A percentile compares a stretch with the other conserved stretches of the same genome.
phyloP scores from a whole-genome alignment of 139 green algal genomes.

The Tetradesmus lagerheimii region DNA sequence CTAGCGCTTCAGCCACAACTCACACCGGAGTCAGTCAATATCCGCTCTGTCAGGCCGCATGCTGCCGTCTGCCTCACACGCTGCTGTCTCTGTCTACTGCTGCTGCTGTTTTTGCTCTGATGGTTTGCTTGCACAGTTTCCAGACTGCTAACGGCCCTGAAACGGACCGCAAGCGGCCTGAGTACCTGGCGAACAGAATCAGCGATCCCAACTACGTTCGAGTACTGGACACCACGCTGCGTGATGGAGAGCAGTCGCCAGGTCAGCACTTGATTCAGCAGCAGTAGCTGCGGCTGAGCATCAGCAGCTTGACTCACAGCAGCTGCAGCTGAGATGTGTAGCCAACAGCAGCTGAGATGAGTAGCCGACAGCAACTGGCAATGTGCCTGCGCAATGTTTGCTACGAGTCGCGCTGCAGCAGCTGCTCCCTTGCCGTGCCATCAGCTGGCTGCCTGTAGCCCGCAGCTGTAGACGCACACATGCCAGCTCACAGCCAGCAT shows the following conservation, averaged over 20 bases:
- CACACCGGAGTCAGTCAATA: no score
- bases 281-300: neutral
- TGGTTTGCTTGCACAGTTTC: neutral
- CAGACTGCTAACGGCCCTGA: neutral
- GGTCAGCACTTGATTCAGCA: neutral
- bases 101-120: neutral
- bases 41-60: no score
- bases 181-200: constrained; percentile 88
- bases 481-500: no score
- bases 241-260: constrained; percentile 97
- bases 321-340: no score
- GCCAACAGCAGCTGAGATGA: no score
- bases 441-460: no score
- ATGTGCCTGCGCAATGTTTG: no score
- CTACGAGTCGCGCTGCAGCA: no score
- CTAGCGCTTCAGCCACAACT: neutral
- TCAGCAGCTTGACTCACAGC: no score
- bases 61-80: neutral
- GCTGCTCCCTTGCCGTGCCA: no score
- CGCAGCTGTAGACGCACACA: no score
- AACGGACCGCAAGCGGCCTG: constrained; percentile 53
- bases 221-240: constrained; percentile 99
- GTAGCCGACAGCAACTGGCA: no score
- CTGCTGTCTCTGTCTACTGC: neutral
- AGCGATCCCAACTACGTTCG: constrained; percentile 95